These are phyloP conservation scores for Noccaea bulbosa DNA, from an alignment of 345 rosid species.

Conservation along the genomic window DNA sequence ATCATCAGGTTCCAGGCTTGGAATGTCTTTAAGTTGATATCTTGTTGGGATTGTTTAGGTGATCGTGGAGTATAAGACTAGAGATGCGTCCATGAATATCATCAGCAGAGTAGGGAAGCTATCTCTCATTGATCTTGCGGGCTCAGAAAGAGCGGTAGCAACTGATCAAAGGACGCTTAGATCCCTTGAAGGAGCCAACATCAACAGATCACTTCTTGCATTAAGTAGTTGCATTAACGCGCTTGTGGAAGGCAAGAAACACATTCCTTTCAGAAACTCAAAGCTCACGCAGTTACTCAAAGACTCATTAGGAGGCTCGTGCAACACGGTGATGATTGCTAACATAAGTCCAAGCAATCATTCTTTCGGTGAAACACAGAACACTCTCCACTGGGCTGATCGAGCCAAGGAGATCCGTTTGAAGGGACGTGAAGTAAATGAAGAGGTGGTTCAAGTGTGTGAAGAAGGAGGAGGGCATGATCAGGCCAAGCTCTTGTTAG, in stretches of 20 bases:
- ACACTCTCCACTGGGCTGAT: constrained; percentile 97
- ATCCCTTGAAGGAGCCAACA: constrained; percentile 94
- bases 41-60: constrained; percentile 53
- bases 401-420: constrained; percentile 87
- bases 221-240: constrained; percentile 95
- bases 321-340: constrained; percentile 96
- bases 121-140: constrained; percentile 94
- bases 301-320: constrained; percentile 88
- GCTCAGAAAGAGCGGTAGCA: constrained; percentile 97
- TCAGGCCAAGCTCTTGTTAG: constrained; percentile 73
- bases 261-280: constrained; percentile 88
- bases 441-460: constrained; percentile 53
- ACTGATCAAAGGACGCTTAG: constrained; percentile 91
- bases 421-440: constrained; percentile 62
- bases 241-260: constrained; percentile 95
- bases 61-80: constrained; percentile 69
- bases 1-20: neutral
- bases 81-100: constrained; percentile 70
- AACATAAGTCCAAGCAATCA: constrained; percentile 91
- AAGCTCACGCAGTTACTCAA: constrained; percentile 96
- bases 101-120: constrained; percentile 74
- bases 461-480: constrained; percentile 58
- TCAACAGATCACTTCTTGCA: constrained; percentile 90
- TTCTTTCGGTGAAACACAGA: constrained; percentile 90
- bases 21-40: constrained; percentile 14